Conservation (phyloP, 345 rosid species). For the Acer campestre region DNA sequence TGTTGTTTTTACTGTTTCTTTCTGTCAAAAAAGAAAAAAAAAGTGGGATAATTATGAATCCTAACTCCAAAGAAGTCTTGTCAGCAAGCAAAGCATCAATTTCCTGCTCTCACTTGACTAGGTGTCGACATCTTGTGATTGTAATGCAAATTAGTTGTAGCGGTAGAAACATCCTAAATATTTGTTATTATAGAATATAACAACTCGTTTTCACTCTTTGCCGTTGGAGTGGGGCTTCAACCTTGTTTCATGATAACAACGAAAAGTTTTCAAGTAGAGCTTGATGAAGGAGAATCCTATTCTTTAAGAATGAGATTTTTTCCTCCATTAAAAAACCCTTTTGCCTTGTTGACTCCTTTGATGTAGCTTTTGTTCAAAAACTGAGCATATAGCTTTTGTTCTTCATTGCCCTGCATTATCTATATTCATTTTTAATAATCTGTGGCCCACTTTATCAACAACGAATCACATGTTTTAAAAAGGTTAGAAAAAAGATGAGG, state of each 20-base stretch:
- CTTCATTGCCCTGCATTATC: too few species aligned
- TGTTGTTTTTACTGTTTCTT: fast-evolving
- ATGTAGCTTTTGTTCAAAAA: neutral
- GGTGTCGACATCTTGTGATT: neutral
- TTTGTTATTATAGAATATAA: neutral
- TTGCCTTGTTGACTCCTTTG: conserved; percentile 49
- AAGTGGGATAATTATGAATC: neutral
- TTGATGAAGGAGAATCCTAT: conserved; percentile 60
- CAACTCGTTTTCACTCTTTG: neutral
- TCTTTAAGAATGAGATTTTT: conserved; percentile 65
- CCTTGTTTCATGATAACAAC: too few species aligned
- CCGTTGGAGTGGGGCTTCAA: too few species aligned
- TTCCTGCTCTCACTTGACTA: neutral
- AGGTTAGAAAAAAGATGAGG: too few species aligned
- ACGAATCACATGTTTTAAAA: too few species aligned
- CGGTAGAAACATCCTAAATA: conserved; percentile 5
- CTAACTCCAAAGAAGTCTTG: neutral
- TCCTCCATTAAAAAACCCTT: conserved; percentile 37
- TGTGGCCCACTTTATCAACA: too few species aligned
- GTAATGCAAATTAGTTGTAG: neutral
- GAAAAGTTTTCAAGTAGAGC: neutral
- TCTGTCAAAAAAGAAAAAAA: too few species aligned
- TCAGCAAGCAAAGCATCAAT: neutral
- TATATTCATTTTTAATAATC: too few species aligned
- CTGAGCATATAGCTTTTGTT: too few species aligned